Percentiles rank a stretch among this genome's conserved stretches.
Evolutionary conservation across 2,329 filamentous ascomycete species (phyloP).

Genomic region (Colletotrichum sp.): DNA sequence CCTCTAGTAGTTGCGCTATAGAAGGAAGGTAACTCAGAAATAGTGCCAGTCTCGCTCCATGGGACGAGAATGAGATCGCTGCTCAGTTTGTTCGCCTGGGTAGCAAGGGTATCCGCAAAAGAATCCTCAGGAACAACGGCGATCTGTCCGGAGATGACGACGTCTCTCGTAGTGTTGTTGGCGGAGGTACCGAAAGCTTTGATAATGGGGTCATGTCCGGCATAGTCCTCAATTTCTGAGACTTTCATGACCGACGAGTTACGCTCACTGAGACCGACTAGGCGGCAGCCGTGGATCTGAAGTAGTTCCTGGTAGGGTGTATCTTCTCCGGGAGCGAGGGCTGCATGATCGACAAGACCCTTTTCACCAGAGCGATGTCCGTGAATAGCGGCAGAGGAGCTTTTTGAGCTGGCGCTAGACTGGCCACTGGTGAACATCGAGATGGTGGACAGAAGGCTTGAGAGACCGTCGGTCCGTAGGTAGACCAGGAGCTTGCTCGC

Average conservation of each 20-base stretch:
- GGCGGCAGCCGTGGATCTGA: slow-evolving; percentile 80
- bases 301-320: slow-evolving; percentile 51
- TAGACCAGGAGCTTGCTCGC: background rate
- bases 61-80: slow-evolving; percentile 76
- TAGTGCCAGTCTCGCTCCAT: slow-evolving; percentile 78
- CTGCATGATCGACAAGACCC: slow-evolving; percentile 10
- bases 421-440: slow-evolving; percentile 64
- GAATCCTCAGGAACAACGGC: slow-evolving; percentile 73
- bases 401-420: background rate
- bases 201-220: slow-evolving; percentile 74
- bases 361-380: background rate
- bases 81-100: slow-evolving; percentile 66
- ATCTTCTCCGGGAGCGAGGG: background rate
- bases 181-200: slow-evolving; percentile 75
- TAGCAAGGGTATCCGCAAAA: slow-evolving; percentile 73
- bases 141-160: slow-evolving; percentile 76
- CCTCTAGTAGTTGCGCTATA: background rate
- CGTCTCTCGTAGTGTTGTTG: slow-evolving; percentile 60
- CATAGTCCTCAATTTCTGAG: slow-evolving; percentile 72
- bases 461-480: slow-evolving; percentile 67
- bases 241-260: slow-evolving; percentile 87
- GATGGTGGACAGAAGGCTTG: slow-evolving; percentile 85
- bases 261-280: slow-evolving; percentile 81
- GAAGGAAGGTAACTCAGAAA: slow-evolving; percentile 46
- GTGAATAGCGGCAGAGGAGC: background rate